Conservation (phyloP, 2,329 filamentous ascomycete genomes). For the Lasiodiplodia sp. region DNA sequence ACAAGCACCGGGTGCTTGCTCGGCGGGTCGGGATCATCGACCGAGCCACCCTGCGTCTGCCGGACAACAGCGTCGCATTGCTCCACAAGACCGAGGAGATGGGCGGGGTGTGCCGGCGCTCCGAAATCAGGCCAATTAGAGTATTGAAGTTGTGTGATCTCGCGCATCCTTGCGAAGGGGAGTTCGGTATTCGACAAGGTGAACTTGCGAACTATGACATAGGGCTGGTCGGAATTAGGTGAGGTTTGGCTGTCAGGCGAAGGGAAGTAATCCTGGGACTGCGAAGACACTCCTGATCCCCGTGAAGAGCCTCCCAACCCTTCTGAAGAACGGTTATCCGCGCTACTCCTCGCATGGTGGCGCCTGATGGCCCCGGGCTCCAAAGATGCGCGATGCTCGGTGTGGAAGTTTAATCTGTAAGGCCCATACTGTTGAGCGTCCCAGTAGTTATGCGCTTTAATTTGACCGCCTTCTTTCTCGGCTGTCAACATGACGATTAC, state of each 20-base stretch:
- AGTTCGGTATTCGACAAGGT: slow-evolving; percentile 77
- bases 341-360: slow-evolving; percentile 37
- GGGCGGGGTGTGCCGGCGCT: slow-evolving; percentile 84
- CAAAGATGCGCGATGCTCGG: slow-evolving; percentile 82
- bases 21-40: slow-evolving; percentile 63
- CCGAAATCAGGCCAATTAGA: slow-evolving; percentile 98
- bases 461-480: slow-evolving; percentile 88
- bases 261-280: slow-evolving; percentile 6
- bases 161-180: slow-evolving; percentile 85
- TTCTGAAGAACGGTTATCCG: slow-evolving; percentile 40
- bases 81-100: slow-evolving; percentile 88
- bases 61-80: slow-evolving; percentile 77
- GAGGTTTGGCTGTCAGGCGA: slow-evolving; percentile 30
- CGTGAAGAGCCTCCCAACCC: slow-evolving; percentile 33
- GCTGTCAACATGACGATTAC: slow-evolving; percentile 97
- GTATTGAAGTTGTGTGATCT: slow-evolving; percentile 95
- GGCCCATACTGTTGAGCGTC: slow-evolving; percentile 77
- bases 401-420: slow-evolving; percentile 76
- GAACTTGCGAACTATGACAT: slow-evolving; percentile 86
- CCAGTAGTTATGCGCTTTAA: slow-evolving; percentile 98
- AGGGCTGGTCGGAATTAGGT: slow-evolving; percentile 66
- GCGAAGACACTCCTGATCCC: slow-evolving; percentile 33
- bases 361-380: slow-evolving; percentile 65
- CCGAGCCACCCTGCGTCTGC: slow-evolving; percentile 55
- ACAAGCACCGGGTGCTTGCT: slow-evolving; percentile 78